phyloP scores from a whole-genome alignment of 1,284 basidiomycete species.

The Cryptococcus sp. region DNA sequence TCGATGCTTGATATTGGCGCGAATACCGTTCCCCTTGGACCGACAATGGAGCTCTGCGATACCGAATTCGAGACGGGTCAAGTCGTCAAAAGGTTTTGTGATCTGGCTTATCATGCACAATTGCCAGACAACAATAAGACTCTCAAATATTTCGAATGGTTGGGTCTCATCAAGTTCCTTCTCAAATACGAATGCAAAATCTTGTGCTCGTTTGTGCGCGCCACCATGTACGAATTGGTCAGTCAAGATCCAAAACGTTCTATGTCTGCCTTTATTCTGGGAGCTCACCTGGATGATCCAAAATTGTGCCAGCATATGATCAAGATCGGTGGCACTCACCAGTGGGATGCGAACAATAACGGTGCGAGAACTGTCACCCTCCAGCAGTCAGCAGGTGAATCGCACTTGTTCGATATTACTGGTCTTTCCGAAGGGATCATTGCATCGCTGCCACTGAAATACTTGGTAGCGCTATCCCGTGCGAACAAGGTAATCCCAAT shows the following conservation, averaged over 20 bases:
- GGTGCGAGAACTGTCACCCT: too few species aligned
- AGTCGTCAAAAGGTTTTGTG: not conserved
- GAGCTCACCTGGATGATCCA: too few species aligned
- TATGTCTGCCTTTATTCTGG: too few species aligned
- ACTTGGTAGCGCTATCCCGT: not conserved
- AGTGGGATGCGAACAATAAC: too few species aligned
- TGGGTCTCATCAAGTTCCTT: not conserved
- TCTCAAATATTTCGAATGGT: not conserved
- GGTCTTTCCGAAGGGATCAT: not conserved
- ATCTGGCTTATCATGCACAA: not conserved
- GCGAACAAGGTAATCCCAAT: not conserved
- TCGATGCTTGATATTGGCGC: not conserved
- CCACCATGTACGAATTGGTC: too few species aligned
- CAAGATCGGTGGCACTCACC: too few species aligned
- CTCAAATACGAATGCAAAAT: not conserved
- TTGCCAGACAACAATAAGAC: not conserved
- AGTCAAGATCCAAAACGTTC: too few species aligned
- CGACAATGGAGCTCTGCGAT: not conserved
- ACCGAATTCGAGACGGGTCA: not conserved
- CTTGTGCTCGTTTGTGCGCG: not conserved
- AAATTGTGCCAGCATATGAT: too few species aligned
- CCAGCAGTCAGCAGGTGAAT: too few species aligned
- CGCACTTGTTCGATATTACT: not conserved
- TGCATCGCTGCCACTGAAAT: not conserved
- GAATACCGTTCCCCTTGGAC: too few species aligned